Evolutionary conservation across 257 asterid species (phyloP).

Genomic region (Scutellaria galericulata): DNA sequence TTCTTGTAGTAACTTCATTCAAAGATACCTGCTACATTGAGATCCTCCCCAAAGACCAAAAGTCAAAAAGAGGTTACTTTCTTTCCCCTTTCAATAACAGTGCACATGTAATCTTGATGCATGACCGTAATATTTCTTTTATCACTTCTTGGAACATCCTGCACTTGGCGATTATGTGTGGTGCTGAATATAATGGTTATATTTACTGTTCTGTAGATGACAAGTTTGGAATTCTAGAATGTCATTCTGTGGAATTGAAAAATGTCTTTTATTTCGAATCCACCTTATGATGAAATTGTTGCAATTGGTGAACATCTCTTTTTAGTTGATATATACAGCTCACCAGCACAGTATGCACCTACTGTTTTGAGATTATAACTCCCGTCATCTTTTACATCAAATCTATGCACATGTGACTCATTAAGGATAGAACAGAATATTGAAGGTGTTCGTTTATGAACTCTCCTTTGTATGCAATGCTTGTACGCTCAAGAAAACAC

Average conservation of each 20-base stretch:
- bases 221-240: too few species aligned
- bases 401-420: background rate
- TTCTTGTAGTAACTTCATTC: conserved; percentile 83
- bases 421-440: background rate
- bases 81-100: background rate
- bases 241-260: background rate
- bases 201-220: too few species aligned
- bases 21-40: conserved; percentile 94
- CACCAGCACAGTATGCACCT: background rate
- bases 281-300: background rate
- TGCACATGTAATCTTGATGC: background rate
- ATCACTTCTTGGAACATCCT: background rate
- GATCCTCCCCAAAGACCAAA: conserved; percentile 83
- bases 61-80: conserved; percentile 78
- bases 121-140: background rate
- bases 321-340: background rate
- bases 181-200: too few species aligned
- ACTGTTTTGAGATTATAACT: background rate
- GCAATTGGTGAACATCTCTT: background rate
- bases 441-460: background rate
- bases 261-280: too few species aligned
- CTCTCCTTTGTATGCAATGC: background rate
- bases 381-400: background rate
- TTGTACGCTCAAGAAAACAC: background rate
- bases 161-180: too few species aligned